Evolutionary conservation across 306 rosid species (phyloP), one percentile per base, ranked within the genome.

Genomic region (Vigna reflexopilosa): DNA sequence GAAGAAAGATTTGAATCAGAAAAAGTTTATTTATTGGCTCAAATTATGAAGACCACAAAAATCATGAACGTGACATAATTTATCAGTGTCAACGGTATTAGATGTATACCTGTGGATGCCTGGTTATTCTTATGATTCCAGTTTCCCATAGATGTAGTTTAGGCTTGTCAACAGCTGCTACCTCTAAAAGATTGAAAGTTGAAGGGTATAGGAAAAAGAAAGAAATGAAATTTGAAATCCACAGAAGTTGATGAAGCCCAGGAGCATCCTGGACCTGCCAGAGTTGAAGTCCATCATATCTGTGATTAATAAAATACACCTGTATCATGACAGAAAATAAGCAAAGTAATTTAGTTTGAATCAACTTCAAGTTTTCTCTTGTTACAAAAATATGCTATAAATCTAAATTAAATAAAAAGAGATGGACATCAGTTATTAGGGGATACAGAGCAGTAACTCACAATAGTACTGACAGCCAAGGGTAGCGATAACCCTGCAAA

Each of bases 141-240:
- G 97, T 90, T 87, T 95, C 98, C 93, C 96, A 95, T 63, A 95
- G 97, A 86, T 95, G 98, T 88, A 95, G 77, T 83, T 95, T 91
- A 64, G 98, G 98, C 88, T 95, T 95, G 87, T 95, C 98, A 73
- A 95, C 97, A 19, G 98, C 98, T 2, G 98, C 98, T 26, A 95
- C 97, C 83, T 95, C 98, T 69, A 95, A 75, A 59, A 95, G 93
- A 86, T 95, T 95, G 77, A 95, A 95, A 47, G 98, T 95, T 5
- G 98, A 92, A 28, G 98, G 98, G 72, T 95, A 95, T 32, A 95
- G 85, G 74, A 95, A 87, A 80, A 91, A 45, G 90, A 95, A 95
- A n/a, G 98, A 92, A 80, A 92, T 40, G 78, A 95, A 92, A 62
- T 86, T 84, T 72, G 97, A 87, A 28, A 95, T 72, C 98, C 98